Evolutionary conservation across 371 early-diverging fungal genomes (phyloP), one percentile per base, ranked within the genome.

Genomic region (Mortierella sp.): DNA sequence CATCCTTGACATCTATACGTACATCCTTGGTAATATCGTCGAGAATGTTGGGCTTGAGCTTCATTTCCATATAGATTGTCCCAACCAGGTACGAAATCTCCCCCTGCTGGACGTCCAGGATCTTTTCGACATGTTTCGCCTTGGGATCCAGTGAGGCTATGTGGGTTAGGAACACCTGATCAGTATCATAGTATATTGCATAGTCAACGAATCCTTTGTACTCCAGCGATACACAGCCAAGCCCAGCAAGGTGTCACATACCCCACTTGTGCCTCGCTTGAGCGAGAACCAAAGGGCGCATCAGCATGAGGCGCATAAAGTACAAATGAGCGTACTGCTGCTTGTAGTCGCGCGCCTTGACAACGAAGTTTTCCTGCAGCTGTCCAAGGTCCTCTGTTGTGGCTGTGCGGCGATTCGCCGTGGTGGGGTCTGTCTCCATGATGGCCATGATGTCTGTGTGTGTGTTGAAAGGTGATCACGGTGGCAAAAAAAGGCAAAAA

Each of bases 301-400:
- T 90, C 73, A 89, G 83, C 55, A 83, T 79, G 16, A 97, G 91
- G 11, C 98, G 93, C 67, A 91, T 83, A 86, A 92, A 97, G 88
- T 98, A 98, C 19, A 97, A 80, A 73, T 94, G 93, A 43, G 98
- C 95, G 89, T 94, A 98, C 86, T 98, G 98, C 72, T 93, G 94
- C 61, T 88, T 88, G 87, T 94, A 97, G 24, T 89, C 75, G 13
- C 90, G 89, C 43, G 92, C 83, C 46, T 87, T 88, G 74, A 95
- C 82, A 0, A 89, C 19, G 67, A 94, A 91, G 37, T 74, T 70
- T 3, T 90, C 86, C 57, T 89, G 88, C 13, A 90, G 78, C 34
- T 79, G 76, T 11, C 81, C 75, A 4, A 90, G 80, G 61, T 88
- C 81, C 57, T 91, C 90, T 67, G 79, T 89, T 0, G 67, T 75